A percentile compares a stretch with the other conserved stretches of the same genome.
Conservation (phyloP, 2,329 filamentous ascomycete genomes). For the Alternaria novae-zelandiae region DNA sequence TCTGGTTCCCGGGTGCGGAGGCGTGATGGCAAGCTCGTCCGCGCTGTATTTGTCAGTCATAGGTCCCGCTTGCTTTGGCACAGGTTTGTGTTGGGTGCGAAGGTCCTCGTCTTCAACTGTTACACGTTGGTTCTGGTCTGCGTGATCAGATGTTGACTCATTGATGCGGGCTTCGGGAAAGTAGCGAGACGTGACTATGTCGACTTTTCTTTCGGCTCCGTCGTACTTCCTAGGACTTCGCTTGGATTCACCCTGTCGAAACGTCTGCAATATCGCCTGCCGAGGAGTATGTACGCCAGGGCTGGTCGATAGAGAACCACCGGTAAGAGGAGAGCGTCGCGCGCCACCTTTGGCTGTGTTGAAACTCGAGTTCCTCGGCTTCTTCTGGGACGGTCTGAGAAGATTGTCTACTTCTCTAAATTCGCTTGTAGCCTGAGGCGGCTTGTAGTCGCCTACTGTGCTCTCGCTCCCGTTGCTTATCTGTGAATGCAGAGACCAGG, state of each 20-base stretch:
- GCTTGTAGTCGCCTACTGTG: background rate
- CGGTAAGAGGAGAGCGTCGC: constrained; percentile 3
- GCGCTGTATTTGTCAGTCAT: constrained; percentile 13
- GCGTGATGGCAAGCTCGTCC: constrained; percentile 27
- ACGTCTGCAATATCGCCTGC: constrained; percentile 5
- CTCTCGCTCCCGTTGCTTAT: constrained; percentile 20
- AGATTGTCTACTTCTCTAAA: constrained; percentile 20
- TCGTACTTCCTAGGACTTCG: background rate
- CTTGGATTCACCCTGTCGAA: constrained; percentile 21
- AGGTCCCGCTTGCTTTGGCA: background rate
- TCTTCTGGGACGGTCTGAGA: constrained; percentile 17
- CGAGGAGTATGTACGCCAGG: background rate
- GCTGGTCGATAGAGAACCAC: background rate
- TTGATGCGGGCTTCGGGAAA: constrained; percentile 32
- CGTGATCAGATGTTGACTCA: constrained; percentile 20
- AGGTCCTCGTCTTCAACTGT: constrained; percentile 5
- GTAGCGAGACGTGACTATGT: constrained; percentile 12
- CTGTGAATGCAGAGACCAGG: constrained; percentile 18
- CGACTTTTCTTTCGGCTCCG: background rate
- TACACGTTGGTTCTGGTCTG: background rate
- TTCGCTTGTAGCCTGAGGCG: constrained; percentile 17
- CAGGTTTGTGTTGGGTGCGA: constrained; percentile 19
- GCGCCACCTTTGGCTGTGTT: background rate
- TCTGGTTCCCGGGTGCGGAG: background rate
- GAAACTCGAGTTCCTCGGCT: constrained; percentile 8